Base-by-base conservation (phyloP, 352 stramenopile genomes). In the Pythium periplocum region DNA sequence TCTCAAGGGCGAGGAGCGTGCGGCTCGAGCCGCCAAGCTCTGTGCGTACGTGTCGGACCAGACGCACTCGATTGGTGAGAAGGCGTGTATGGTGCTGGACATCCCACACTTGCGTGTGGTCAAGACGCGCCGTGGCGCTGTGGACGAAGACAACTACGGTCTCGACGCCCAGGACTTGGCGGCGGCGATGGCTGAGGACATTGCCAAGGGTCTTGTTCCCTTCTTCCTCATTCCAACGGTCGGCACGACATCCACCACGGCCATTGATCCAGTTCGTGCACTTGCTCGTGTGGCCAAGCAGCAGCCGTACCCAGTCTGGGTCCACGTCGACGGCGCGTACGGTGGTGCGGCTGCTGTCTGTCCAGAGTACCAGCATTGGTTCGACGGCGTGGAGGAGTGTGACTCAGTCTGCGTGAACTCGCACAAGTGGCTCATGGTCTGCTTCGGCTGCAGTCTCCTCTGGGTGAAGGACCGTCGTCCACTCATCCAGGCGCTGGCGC, bases 401-500 rank as follows among this genome's bases (percentile, higher is more conserved):
- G 76, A 91, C 59, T 89, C 73, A 32, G 62, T 91, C 59, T 78
- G 76, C 48, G 61, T 87, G 51, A 91, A 91, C 57, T 69, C 68
- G 41, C 79, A 88, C 74, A 91, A 91, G 65, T 88, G 79, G 78
- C 61, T 89, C 26, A 71, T 89, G 17, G 60, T 85, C 46, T 75
- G 69, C 51, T 84, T 86, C 33, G 76, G 86, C 57, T 81, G 75
- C 46, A 83, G 71, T 61, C 34, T 86, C 42, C 55, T 88, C n/a
- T 90, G 76, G 70, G 76, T 90, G 12, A 71, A 69, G 48, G 71
- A 91, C 47, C 70, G 72, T 11, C 59, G 66, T 6, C 78, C 66
- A 30, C 58, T 91, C 6, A 62, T 86, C 59, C 66, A 73, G 26
- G 64, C 80, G 11, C 64, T 91, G 3, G 75, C 73, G 30, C 55